These are phyloP conservation scores for Fennellomyces sp. DNA, from an alignment of 371 early-diverging fungal genomes.

Conservation along the genomic window DNA sequence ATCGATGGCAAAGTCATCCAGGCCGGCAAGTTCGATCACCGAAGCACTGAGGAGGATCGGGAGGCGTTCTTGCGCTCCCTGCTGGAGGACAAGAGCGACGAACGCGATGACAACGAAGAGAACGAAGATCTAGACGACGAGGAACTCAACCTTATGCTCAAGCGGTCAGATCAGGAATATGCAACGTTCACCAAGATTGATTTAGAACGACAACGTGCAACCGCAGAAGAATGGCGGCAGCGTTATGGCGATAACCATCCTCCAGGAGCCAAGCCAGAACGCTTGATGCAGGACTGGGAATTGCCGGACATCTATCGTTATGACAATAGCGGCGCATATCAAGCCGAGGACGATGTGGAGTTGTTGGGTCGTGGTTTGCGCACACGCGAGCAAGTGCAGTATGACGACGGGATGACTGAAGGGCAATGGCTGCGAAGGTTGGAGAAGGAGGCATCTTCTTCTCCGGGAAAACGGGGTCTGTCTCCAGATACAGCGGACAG, in stretches of 20 bases:
- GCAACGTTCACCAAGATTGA: constrained; percentile 48
- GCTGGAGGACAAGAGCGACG: constrained; percentile 23
- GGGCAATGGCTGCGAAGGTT: constrained; percentile 78
- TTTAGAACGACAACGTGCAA: constrained; percentile 45
- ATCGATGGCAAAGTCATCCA: constrained; percentile 99
- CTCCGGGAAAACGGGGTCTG: constrained; percentile 6
- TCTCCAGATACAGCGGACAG: not conserved
- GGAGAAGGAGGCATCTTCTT: constrained; percentile 3
- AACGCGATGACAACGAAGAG: constrained; percentile 56
- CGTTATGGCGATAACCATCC: constrained; percentile 32
- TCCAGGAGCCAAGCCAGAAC: constrained; percentile 59
- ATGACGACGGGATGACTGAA: constrained; percentile 94
- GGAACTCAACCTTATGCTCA: constrained; percentile 60
- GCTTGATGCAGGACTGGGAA: constrained; percentile 86
- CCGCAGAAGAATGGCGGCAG: constrained; percentile 41
- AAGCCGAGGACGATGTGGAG: not conserved
- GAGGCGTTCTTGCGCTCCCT: constrained; percentile 71
- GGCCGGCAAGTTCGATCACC: constrained; percentile 98
- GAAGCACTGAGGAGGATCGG: constrained; percentile 91
- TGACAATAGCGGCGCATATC: constrained; percentile 48
- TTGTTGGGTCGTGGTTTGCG: constrained; percentile 71
- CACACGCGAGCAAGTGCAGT: constrained; percentile 70
- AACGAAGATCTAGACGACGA: constrained; percentile 71
- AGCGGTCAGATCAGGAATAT: constrained; percentile 52
- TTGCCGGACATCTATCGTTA: constrained; percentile 82